phyloP scores from a whole-genome alignment of 1,139 yeast species.

The Yamadazyma membranifaciens region DNA sequence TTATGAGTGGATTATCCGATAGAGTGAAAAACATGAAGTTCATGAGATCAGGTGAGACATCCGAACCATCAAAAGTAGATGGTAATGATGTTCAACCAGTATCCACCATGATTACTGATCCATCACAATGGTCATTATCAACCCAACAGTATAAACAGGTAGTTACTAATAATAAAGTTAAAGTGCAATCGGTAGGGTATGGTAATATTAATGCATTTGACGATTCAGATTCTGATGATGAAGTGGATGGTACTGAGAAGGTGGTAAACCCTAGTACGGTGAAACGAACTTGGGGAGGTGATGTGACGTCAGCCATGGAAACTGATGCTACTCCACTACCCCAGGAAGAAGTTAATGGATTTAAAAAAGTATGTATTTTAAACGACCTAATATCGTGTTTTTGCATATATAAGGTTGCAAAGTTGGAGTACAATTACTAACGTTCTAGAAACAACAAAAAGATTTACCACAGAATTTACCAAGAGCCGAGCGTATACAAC shows the following conservation, averaged over 20 bases:
- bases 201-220: conserved; percentile 35
- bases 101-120: conserved; percentile 31
- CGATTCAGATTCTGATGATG: conserved; percentile 13
- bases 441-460: conserved; percentile 1
- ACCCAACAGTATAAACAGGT: conserved; percentile 20
- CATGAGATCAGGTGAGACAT: conserved; percentile 30
- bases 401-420: no score
- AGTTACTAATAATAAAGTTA: conserved; percentile 20
- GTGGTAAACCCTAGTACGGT: conserved; percentile 20
- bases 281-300: conserved; percentile 27
- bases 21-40: conserved; percentile 73
- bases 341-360: not conserved
- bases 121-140: conserved; percentile 62
- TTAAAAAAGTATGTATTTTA: conserved; percentile 7
- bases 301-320: conserved; percentile 2
- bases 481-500: conserved; percentile 6
- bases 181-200: conserved; percentile 47
- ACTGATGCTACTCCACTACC: not conserved
- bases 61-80: not conserved
- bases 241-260: conserved; percentile 11
- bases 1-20: conserved; percentile 54
- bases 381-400: not conserved
- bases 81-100: not conserved
- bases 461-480: conserved; percentile 2
- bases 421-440: not conserved